Conservation (phyloP, 2,329 filamentous ascomycete species). For the Penicillium sp. region DNA sequence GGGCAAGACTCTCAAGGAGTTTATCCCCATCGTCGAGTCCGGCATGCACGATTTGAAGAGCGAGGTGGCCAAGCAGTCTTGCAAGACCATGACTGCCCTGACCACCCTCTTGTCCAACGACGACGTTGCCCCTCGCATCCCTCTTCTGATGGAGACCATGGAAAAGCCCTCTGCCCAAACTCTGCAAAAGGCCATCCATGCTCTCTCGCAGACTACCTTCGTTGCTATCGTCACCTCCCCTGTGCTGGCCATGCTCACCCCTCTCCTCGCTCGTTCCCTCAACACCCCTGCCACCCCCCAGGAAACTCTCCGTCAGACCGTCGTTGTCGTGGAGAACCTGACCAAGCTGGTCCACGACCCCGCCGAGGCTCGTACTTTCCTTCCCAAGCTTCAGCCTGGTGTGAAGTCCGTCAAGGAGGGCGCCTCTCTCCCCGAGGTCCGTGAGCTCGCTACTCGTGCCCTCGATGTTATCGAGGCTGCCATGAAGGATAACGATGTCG, state of each 20-base stretch:
- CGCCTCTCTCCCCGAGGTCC: constrained; percentile 91
- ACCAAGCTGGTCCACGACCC: constrained; percentile 97
- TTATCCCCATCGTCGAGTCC: constrained; percentile 88
- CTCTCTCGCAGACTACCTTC: constrained; percentile 96
- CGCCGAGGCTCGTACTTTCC: constrained; percentile 88
- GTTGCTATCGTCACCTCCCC: constrained; percentile 95
- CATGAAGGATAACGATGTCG: constrained; percentile 70
- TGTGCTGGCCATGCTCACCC: constrained; percentile 89
- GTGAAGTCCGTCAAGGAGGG: constrained; percentile 85
- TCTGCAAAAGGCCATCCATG: constrained; percentile 93
- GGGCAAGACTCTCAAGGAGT: constrained; percentile 73
- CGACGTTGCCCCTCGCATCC: constrained; percentile 89
- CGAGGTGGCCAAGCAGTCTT: constrained; percentile 82
- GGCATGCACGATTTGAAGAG: constrained; percentile 96
- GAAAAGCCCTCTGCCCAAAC: constrained; percentile 87
- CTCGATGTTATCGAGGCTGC: constrained; percentile 88
- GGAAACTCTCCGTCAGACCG: constrained; percentile 92
- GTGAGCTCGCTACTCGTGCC: constrained; percentile 82
- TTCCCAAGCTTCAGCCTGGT: constrained; percentile 92
- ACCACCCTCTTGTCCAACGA: constrained; percentile 93
- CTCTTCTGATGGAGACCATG: constrained; percentile 91
- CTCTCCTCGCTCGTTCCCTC: constrained; percentile 88
- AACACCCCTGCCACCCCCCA: constrained; percentile 90
- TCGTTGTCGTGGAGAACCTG: constrained; percentile 95
- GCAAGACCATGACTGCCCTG: constrained; percentile 87